Base-by-base conservation (phyloP, 495 filamentous ascomycete species). In the Neurospora pannonica region DNA sequence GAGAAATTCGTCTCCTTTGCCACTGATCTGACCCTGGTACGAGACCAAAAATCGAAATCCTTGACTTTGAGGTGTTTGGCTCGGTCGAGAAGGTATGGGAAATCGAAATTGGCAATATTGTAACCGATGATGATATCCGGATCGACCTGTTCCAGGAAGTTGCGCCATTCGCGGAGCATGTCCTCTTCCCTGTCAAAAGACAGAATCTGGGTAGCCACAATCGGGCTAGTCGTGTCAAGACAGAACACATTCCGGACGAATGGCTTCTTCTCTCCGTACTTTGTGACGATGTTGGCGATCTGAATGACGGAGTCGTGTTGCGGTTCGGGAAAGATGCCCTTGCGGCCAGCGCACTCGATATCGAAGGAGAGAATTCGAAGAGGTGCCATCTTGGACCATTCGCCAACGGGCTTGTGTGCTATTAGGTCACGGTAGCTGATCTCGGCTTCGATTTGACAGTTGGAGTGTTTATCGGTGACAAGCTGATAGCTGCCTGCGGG, bases 61-160 rank as follows among this genome's bases (percentile, higher is more conserved):
- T 73, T 76, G 71, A 91, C 89, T 73, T 94, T 95, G 13, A 99
- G 84, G 78, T 97, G 89, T 73, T 89, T 92, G 24, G 96, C 96
- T 24, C 96, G 90, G 36, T 97, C 92, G 24, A 99, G 87, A 5
- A 99, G 89, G 79, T 99, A 99, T 4, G 96, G 95, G 77, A 99
- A 97, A 84, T 99, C 96, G 84, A 99, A 99, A 83, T 99, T 99
- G 77, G 92, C 86, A 84, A 97, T 98, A 81, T 99, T 99, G 88
- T 99, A 99, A 62, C 96, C 96, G 74, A 96, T 99, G 78, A 99
- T 98, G 37, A 99, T 90, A 82, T 99, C 96, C 0, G 96, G 95
- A 77, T 99, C 96, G 3, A 96, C 96, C 79, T 93, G 90, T 70
- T 95, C 87, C 5, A 99, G 82, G 77, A 99, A 99, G 70, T 97